Conservation (phyloP, 2,329 filamentous ascomycete species). For the Talaromyces atroroseus region DNA sequence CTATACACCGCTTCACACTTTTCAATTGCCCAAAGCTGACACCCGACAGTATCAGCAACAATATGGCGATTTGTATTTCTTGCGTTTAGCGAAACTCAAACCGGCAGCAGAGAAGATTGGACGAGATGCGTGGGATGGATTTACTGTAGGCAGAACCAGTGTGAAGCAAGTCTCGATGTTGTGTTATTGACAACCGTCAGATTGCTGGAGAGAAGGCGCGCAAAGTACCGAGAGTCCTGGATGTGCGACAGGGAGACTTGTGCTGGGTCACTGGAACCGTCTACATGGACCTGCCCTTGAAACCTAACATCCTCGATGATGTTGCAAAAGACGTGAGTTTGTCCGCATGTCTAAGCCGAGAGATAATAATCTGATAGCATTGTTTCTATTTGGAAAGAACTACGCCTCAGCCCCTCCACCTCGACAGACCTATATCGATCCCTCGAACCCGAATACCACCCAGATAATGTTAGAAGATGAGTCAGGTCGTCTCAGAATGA, state of each 20-base stretch:
- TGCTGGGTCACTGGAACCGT: conserved; percentile 95
- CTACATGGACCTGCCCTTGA: conserved; percentile 95
- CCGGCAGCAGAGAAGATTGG: conserved; percentile 73
- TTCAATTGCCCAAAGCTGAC: conserved; percentile 60
- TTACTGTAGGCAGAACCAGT: conserved; percentile 47
- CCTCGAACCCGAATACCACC: conserved; percentile 41
- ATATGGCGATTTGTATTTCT: conserved; percentile 96
- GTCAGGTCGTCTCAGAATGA: conserved; percentile 77
- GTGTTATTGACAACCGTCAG: conserved; percentile 26
- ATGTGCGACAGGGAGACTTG: conserved; percentile 89
- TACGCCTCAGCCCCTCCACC: conserved; percentile 81
- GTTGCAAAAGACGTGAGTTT: conserved; percentile 76
- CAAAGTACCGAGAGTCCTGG: conserved; percentile 80
- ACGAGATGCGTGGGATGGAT: conserved; percentile 67
- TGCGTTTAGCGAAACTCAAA: conserved; percentile 82
- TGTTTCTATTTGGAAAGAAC: conserved; percentile 57
- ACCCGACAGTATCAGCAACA: conserved; percentile 80
- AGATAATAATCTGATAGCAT: neutral
- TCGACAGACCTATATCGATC: conserved; percentile 68
- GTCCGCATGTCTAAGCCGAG: neutral
- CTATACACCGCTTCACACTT: conserved; percentile 73
- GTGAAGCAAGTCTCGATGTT: conserved; percentile 66
- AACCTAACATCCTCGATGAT: conserved; percentile 93
- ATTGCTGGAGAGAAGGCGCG: conserved; percentile 71
- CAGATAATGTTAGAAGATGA: conserved; percentile 89